phyloP scores from a whole-genome alignment of 1,284 basidiomycete species.

The Caloboletus firmus region DNA sequence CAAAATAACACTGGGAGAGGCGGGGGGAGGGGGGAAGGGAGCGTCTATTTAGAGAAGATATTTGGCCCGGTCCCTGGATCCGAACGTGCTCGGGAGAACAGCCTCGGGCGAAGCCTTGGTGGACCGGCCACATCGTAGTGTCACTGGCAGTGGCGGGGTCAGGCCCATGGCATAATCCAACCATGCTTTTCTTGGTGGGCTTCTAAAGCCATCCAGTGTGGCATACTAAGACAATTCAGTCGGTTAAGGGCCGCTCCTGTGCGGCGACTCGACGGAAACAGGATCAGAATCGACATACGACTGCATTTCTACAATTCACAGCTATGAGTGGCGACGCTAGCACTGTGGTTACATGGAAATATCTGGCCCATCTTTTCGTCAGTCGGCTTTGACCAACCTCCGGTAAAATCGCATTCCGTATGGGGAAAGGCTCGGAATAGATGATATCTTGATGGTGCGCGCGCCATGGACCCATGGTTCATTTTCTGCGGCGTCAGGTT shows the following conservation, averaged over 20 bases:
- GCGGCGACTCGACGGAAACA: neutral
- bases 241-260: constrained; percentile 4
- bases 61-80: neutral
- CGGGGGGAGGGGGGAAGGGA: no score
- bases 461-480: neutral
- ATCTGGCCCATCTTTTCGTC: no score
- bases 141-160: constrained; percentile 1
- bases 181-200: neutral
- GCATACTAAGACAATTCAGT: neutral
- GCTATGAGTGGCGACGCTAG: neutral
- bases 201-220: neutral
- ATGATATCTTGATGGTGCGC: neutral
- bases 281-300: neutral
- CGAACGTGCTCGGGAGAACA: neutral
- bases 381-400: neutral
- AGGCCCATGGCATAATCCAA: neutral
- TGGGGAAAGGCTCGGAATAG: neutral
- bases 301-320: neutral
- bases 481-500: neutral
- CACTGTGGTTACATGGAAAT: neutral
- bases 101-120: neutral
- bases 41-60: neutral
- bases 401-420: neutral
- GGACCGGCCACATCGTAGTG: neutral
- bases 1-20: neutral